Base-by-base conservation (phyloP, 345 rosid genomes). In the Euphorbia pulcherrima region DNA sequence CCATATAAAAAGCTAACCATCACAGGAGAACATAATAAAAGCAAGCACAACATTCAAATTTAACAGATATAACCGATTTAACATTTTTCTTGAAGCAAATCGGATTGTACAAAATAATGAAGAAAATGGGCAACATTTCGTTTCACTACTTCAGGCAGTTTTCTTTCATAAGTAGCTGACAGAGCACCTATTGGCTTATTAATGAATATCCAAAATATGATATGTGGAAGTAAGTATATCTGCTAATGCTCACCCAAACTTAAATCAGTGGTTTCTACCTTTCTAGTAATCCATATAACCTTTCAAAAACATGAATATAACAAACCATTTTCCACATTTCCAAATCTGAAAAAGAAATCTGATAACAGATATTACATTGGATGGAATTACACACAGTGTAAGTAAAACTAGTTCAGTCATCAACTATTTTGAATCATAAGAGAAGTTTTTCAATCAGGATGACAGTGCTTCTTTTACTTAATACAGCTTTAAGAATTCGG, bases 1-100 rank as follows among this genome's bases (percentile, higher is more conserved):
- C 67, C 62, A 73, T 27, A 62, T 33, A 28, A 57, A 48, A 55
- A 14, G 50, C 27, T 27, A 14, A 33, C 12, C 61, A 37, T 57
- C 0, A 68, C 18, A 56, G 35, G 2, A 21, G 66, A 54, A 33
- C 16, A 50, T 63, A 20, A n/a, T 20, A 57, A 7, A 23, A 23
- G 21, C 6, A 46, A 41, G 24, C 60, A 68, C 0, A 4, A 26
- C 39, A 23, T 9, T 48, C 17, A 61, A 60, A 20, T 23, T 60
- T 26, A 39, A 53, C 7, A 48, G 6, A 1, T 24, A 26, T 53
- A 37, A 54, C 10, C 39, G 24, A 64, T 46, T 29, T 48, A 21
- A 0, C 48, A 35, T 44, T n/a, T 33, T 35, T 2, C 37, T 33
- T 33, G 3, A 33, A 7, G 37, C 37, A 33, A 33, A 33, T n/a